Conservation (phyloP, 352 stramenopile species). For the Phytophthora vignae region DNA sequence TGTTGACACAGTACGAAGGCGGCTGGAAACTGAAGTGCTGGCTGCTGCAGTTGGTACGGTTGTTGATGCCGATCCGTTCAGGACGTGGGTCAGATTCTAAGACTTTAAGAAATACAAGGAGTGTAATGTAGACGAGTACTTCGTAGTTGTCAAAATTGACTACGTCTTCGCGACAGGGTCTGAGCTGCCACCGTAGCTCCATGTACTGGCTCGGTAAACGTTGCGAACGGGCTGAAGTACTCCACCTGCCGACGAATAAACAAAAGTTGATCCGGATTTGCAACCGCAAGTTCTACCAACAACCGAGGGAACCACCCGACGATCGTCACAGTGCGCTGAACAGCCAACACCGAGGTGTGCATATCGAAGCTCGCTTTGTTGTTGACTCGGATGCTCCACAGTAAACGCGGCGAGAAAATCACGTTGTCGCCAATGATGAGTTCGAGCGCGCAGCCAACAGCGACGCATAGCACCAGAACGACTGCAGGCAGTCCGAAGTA, state of each 20-base stretch:
- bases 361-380: conserved; percentile 1
- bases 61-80: no score
- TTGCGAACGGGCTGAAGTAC: conserved; percentile 19
- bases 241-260: conserved; percentile 22
- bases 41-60: no score
- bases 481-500: not conserved
- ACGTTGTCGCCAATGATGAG: conserved; percentile 6
- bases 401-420: conserved; percentile 7
- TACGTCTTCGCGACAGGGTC: not conserved
- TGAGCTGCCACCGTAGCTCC: not conserved
- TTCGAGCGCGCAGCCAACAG: not conserved
- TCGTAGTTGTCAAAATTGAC: not conserved
- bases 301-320: conserved; percentile 13
- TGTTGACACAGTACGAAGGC: no score
- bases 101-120: no score
- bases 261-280: conserved; percentile 8
- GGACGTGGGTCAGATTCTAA: no score
- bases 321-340: conserved; percentile 23
- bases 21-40: no score
- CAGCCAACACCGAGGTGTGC: conserved; percentile 1
- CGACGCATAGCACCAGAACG: conserved; percentile 7
- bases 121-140: no score
- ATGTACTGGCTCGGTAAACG: conserved; percentile 4
- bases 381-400: not conserved
- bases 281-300: conserved; percentile 1